Conservation (phyloP, 2,329 filamentous ascomycete genomes). For the Xylaria digitata region DNA sequence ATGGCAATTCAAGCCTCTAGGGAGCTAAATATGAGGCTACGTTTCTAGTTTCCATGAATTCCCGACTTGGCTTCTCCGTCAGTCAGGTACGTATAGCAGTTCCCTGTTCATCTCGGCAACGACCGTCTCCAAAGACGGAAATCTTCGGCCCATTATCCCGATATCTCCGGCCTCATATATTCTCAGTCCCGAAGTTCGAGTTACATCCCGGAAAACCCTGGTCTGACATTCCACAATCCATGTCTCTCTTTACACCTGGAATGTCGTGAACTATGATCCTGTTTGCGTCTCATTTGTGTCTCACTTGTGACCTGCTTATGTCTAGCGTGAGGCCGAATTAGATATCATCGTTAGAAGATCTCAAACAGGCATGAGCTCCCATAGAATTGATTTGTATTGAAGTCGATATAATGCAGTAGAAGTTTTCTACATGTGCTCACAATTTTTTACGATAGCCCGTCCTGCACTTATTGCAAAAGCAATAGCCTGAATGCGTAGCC, state of each 20-base stretch:
- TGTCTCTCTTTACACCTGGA: background rate
- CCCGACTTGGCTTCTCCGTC: slow-evolving; percentile 25
- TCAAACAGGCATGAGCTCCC: background rate
- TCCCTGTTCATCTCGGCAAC: slow-evolving; percentile 25
- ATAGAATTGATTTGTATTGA: too few species aligned
- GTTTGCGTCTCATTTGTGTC: too few species aligned
- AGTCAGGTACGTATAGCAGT: slow-evolving; percentile 15
- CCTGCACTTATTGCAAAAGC: background rate
- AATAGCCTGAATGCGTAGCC: background rate
- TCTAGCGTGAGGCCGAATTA: too few species aligned
- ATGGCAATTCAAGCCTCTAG: too few species aligned
- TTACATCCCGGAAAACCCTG: background rate
- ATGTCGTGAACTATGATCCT: background rate
- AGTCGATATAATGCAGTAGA: background rate
- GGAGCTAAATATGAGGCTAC: slow-evolving; percentile 47
- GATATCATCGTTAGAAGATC: background rate
- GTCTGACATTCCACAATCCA: slow-evolving; percentile 4
- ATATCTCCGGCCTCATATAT: slow-evolving; percentile 28
- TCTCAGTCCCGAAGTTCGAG: background rate
- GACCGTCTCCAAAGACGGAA: slow-evolving; percentile 15
- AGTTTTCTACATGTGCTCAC: background rate
- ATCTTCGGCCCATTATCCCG: slow-evolving; percentile 10
- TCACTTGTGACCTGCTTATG: too few species aligned
- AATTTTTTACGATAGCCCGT: background rate
- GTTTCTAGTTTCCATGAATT: slow-evolving; percentile 19